Percentiles rank a stretch among this genome's conserved stretches.
phyloP scores from a whole-genome alignment of 2,329 filamentous ascomycete species.

The Cladophialophora chaetospira region DNA sequence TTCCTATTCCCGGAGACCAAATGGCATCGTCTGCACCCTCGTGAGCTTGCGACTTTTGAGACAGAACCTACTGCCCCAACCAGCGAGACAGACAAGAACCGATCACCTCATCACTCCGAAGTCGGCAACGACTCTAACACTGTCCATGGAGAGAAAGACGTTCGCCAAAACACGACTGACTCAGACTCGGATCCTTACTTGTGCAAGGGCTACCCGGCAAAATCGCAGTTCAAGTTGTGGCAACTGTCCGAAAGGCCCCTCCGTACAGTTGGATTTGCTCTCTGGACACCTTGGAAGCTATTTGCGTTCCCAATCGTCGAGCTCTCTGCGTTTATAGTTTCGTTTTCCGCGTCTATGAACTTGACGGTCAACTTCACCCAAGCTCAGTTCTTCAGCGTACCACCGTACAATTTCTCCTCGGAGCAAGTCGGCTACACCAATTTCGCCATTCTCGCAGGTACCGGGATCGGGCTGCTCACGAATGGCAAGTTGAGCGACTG shows the following conservation, averaged over 20 bases:
- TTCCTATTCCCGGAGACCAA: conserved; percentile 20
- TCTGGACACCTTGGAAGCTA: conserved; percentile 2
- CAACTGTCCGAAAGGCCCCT: neutral
- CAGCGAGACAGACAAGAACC: too few relatives aligned
- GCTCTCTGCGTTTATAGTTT: conserved; percentile 6
- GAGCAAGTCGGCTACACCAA: conserved; percentile 58
- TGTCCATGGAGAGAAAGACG: neutral
- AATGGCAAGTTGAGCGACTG: conserved; percentile 59
- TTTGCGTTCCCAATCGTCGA: conserved; percentile 58
- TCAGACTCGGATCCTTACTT: neutral
- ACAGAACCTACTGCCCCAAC: too few relatives aligned
- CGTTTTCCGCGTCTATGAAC: conserved; percentile 35
- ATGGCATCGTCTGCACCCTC: conserved; percentile 16
- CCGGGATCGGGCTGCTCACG: conserved; percentile 55
- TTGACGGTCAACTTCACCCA: conserved; percentile 62
- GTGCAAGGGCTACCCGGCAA: neutral
- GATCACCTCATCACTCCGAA: too few relatives aligned
- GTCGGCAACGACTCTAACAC: neutral
- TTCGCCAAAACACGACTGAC: neutral
- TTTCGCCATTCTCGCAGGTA: conserved; percentile 58
- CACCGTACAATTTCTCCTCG: conserved; percentile 56
- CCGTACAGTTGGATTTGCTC: conserved; percentile 44
- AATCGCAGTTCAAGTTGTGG: conserved; percentile 1
- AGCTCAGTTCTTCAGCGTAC: conserved; percentile 54
- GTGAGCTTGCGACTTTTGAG: too few relatives aligned